Evolutionary conservation across 1,284 basidiomycete genomes (phyloP).

Genomic region (Moesziomyces sp.): DNA sequence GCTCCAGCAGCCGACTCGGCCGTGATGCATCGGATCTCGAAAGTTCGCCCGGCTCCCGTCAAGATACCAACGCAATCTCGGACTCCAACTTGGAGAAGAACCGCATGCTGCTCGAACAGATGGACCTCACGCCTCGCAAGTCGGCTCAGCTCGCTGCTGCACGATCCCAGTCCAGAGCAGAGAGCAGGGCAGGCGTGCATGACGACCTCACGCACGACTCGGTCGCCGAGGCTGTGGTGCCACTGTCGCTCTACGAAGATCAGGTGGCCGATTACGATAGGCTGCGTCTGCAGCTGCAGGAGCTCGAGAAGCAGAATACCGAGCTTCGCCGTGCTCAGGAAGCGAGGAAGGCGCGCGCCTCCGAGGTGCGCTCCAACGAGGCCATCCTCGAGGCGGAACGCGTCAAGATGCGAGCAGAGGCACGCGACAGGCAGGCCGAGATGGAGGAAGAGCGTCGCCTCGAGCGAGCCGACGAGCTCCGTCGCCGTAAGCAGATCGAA

Average conservation of each 20-base stretch:
- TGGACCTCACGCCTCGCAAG: constrained; percentile 51
- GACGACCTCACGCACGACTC: constrained; percentile 39
- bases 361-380: constrained; percentile 42
- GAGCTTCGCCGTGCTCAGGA: constrained; percentile 46
- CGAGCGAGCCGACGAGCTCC: constrained; percentile 60
- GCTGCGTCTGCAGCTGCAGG: constrained; percentile 59
- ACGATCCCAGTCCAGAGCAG: constrained; percentile 40
- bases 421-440: constrained; percentile 73
- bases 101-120: constrained; percentile 67
- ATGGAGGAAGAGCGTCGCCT: constrained; percentile 56
- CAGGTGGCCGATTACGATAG: constrained; percentile 66
- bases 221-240: constrained; percentile 50
- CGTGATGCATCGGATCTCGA: constrained; percentile 22
- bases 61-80: constrained; percentile 2
- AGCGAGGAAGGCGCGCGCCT: constrained; percentile 32
- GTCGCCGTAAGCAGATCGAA: constrained; percentile 52
- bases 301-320: constrained; percentile 46
- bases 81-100: constrained; percentile 69
- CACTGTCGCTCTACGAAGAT: constrained; percentile 63
- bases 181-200: constrained; percentile 25
- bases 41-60: constrained; percentile 24
- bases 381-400: constrained; percentile 64
- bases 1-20: constrained; percentile 41
- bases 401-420: constrained; percentile 71
- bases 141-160: constrained; percentile 37